A percentile compares a stretch with the other conserved stretches of the same genome.
Evolutionary conservation across 805 yeast species (phyloP).

Genomic region (Wickerhamomyces bisporus): DNA sequence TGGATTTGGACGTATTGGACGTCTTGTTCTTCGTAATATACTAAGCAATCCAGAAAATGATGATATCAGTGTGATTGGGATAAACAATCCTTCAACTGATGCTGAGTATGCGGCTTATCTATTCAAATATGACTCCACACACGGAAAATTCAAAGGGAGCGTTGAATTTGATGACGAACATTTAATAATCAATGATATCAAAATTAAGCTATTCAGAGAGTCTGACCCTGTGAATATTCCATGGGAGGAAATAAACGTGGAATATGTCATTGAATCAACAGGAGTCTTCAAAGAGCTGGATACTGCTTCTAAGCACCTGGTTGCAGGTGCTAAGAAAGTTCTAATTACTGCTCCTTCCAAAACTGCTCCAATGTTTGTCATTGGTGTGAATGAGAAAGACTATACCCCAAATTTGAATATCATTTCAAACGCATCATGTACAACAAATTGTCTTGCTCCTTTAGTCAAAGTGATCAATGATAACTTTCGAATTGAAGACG

Average conservation of each 20-base stretch:
- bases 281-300: slow-evolving; percentile 86
- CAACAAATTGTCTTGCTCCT: slow-evolving; percentile 95
- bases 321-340: slow-evolving; percentile 93
- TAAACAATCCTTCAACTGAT: slow-evolving; percentile 88
- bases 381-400: slow-evolving; percentile 81
- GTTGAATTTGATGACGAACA: slow-evolving; percentile 53
- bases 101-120: slow-evolving; percentile 91
- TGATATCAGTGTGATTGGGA: slow-evolving; percentile 69
- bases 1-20: slow-evolving; percentile 95
- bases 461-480: slow-evolving; percentile 87
- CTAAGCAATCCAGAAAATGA: slow-evolving; percentile 37
- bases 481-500: slow-evolving; percentile 81
- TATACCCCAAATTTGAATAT: slow-evolving; percentile 73
- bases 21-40: slow-evolving; percentile 83
- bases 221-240: slow-evolving; percentile 83
- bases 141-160: slow-evolving; percentile 77
- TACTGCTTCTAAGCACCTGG: slow-evolving; percentile 79
- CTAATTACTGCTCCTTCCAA: slow-evolving; percentile 90
- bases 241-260: slow-evolving; percentile 82
- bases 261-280: slow-evolving; percentile 86
- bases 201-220: slow-evolving; percentile 69
- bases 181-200: slow-evolving; percentile 64
- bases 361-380: slow-evolving; percentile 94
- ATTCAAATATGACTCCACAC: slow-evolving; percentile 95
- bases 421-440: slow-evolving; percentile 91